Evolutionary conservation across 208 protist species (phyloP), one percentile per base, ranked within the genome.

Genomic region (Naegleria lovaniensis): DNA sequence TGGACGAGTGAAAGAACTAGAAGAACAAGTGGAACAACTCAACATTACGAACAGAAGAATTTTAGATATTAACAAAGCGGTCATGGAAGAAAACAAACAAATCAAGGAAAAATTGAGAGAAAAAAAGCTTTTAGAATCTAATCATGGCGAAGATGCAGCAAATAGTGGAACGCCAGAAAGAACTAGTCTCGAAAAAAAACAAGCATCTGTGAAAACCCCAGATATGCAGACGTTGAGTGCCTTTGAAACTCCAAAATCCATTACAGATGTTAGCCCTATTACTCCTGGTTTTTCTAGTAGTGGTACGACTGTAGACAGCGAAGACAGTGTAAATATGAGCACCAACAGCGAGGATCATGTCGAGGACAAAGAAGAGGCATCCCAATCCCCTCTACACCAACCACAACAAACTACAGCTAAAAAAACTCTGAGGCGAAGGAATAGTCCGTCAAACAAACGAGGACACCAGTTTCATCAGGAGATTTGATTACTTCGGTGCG

Each of bases 1-100:
- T 19, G 85, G n/a, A 15, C 51, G 41, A 88, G 22, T 38, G n/a
- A 51, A 48, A 38, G 85, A 88, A 29, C 36, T 88, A 3, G 85
- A 88, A 39, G n/a, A 58, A 22, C 39, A 58, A 58, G 85, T 88
- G 16, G 85, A 88, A 88, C 85, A 88, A 16, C 11, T 90, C 6
- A 90, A 90, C 19, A 38, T 7, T 38, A 90, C 88, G 0, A 90
- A 90, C 36, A 90, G 88, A 76, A 84, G 52, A 36, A 39, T 85
- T 76, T 36, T 90, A 7, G 88, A 58, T 7, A 41, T 90, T 29
- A 90, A 90, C 48, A 84, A 85, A 36, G 25, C 41, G 16, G 13
- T 90, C 11, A 90, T 90, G 75, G 88, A 90, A 76, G 88, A 90
- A 90, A 43, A 59, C 25, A 51, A 43, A 6, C 19, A 13, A 22